Evolutionary conservation across 2,329 filamentous ascomycete species (phyloP), one percentile per base, ranked within the genome.

Genomic region (Gaeumannomyces tritici): DNA sequence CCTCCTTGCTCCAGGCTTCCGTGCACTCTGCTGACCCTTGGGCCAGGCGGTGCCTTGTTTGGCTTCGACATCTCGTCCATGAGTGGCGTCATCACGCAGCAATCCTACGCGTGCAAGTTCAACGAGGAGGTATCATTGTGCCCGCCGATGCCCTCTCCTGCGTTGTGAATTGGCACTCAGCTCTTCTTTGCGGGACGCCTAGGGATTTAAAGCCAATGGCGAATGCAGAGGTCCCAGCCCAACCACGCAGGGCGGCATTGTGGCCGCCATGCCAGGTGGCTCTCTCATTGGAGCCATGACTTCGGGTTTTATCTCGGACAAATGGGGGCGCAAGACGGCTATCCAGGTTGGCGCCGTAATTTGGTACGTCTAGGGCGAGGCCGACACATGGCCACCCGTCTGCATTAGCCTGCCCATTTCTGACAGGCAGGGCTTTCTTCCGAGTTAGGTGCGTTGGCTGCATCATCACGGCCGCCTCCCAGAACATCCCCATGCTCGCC

Each of bases 211-310:
- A 11, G 71, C 74, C 11, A 62, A 72, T 1, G 73, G 71, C 24
- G 61, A 67, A 55, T 85, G 82, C 71, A 78, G 75, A 21, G 85
- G 85, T 42, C 84, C 84, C 4, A 72, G 70, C 15, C 70, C 77
- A 54, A 70, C 74, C 62, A 73, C 79, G 0, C 83, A 85, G 70
- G 85, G 85, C 65, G 85, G 84, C 59, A 89, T 90, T 69, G 87
- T 84, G 0, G 87, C 88, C 27, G 77, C 86, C 59, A 90, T 90
- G 86, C 84, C 88, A 27, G 87, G 81, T 61, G 88, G 88, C 42
- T 90, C 87, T 0, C 89, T 85, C 76, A 72, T 87, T 28, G 88
- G 86, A 64, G 83, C 87, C 60, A 74, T 88, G 21, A 62, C 79
- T 58, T 87, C 85, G 57, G 85, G 85, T 56, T 79, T 78, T 67